A percentile compares a stretch with the other conserved stretches of the same genome.
Conservation (phyloP, 1,284 basidiomycete genomes). For the Inonotus hispidus region DNA sequence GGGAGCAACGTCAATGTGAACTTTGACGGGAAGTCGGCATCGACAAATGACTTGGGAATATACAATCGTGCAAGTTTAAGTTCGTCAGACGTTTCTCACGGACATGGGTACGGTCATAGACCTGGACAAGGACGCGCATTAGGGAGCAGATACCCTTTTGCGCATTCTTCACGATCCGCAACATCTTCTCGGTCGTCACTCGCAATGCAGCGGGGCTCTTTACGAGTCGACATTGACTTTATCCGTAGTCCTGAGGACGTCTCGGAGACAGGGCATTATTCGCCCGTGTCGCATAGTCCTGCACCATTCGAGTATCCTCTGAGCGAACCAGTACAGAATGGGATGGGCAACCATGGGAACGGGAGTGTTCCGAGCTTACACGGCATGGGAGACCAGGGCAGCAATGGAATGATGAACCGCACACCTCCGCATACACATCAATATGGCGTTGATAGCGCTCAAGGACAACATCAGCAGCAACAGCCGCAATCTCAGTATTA, state of each 20-base stretch:
- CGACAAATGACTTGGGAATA: background rate
- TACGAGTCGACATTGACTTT: conserved; percentile 16
- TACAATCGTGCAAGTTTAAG: conserved; percentile 10
- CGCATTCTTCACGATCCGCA: background rate
- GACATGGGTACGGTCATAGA: background rate
- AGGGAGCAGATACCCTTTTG: background rate
- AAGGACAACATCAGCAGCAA: background rate
- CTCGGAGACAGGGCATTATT: conserved; percentile 18
- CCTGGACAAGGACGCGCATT: background rate
- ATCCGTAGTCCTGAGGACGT: conserved; percentile 10
- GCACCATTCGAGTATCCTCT: conserved; percentile 2
- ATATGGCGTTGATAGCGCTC: background rate
- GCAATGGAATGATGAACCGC: background rate
- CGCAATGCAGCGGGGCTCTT: background rate
- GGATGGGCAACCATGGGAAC: background rate
- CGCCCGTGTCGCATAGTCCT: conserved; percentile 12
- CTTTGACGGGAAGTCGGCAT: background rate
- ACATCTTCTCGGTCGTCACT: conserved; percentile 15
- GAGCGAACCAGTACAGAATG: background rate
- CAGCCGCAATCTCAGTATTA: background rate
- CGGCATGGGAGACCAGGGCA: background rate
- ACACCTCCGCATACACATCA: background rate
- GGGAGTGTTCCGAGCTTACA: background rate
- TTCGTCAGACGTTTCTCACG: conserved; percentile 9
- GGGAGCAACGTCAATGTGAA: background rate